Percentiles rank a stretch among this genome's conserved stretches.
phyloP scores from a whole-genome alignment of 768 basidiomycete genomes.

The Boletus rubropictus region DNA sequence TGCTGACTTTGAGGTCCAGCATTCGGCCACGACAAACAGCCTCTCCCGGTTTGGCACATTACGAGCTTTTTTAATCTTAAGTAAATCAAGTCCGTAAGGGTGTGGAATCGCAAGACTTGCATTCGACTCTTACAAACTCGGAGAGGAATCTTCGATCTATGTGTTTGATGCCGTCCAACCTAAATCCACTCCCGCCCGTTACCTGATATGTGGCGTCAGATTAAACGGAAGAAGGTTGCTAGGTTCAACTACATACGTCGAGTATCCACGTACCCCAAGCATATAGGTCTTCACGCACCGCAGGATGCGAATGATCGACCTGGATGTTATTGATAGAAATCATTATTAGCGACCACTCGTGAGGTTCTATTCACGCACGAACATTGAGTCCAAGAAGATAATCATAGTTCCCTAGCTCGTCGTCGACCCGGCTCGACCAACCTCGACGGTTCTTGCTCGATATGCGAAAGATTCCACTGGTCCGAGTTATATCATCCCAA shows the following conservation, averaged over 20 bases:
- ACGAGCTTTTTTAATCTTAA: conserved; percentile 51
- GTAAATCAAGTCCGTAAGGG: not conserved
- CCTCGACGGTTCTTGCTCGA: conserved; percentile 59
- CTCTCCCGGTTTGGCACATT: conserved; percentile 36
- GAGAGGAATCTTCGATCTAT: conserved; percentile 67
- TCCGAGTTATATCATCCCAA: conserved; percentile 67
- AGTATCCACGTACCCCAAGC: conserved; percentile 80
- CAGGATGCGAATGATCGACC: conserved; percentile 84
- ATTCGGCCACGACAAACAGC: conserved; percentile 74
- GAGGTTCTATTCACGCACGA: conserved; percentile 17
- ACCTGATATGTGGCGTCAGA: conserved; percentile 38
- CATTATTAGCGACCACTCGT: not conserved
- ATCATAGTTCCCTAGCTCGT: conserved; percentile 84
- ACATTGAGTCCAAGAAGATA: conserved; percentile 75
- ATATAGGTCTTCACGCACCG: conserved; percentile 66
- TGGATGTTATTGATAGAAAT: conserved; percentile 25
- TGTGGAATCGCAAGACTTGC: not conserved
- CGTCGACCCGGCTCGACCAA: conserved; percentile 79
- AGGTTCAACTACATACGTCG: conserved; percentile 32
- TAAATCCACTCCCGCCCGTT: conserved; percentile 67
- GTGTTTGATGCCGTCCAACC: conserved; percentile 90
- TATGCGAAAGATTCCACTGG: conserved; percentile 68
- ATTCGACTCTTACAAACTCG: conserved; percentile 49
- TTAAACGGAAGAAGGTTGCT: not conserved
- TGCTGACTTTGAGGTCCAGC: conserved; percentile 69